Percentiles rank a stretch among this genome's conserved stretches.
Conservation (phyloP, 495 filamentous ascomycete genomes). For the Talaromyces ruber region DNA sequence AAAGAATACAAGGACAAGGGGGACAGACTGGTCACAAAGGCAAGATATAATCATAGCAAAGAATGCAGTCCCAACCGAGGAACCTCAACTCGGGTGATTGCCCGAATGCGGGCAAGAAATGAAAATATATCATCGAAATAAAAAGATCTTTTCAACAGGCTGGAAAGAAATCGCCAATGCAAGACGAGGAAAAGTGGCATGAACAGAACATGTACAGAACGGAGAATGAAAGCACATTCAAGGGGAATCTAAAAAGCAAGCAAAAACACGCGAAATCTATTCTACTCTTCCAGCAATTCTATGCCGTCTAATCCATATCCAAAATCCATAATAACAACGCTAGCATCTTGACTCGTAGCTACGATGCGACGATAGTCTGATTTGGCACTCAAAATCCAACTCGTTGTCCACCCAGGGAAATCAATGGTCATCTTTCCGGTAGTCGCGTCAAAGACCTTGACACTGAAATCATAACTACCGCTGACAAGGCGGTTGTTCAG, state of each 20-base stretch:
- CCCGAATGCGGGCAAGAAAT: not conserved
- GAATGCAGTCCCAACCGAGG: not conserved
- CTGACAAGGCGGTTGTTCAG: conserved; percentile 75
- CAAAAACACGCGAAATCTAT: conserved; percentile 5
- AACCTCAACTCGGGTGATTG: not conserved
- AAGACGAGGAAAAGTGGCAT: conserved; percentile 4
- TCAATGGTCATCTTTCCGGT: conserved; percentile 63
- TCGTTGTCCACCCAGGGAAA: conserved; percentile 84
- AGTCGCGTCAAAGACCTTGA: conserved; percentile 84
- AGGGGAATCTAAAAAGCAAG: conserved; percentile 9
- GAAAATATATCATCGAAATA: not conserved
- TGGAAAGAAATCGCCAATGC: not conserved
- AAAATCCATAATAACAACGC: conserved; percentile 83
- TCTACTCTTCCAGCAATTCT: conserved; percentile 37
- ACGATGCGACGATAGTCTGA: conserved; percentile 90
- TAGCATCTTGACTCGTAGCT: conserved; percentile 85
- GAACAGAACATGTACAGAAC: no score
- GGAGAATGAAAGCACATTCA: not conserved
- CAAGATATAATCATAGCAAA: not conserved
- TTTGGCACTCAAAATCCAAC: conserved; percentile 94
- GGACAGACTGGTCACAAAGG: not conserved
- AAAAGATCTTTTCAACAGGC: not conserved
- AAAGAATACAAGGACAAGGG: not conserved
- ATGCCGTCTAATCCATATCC: conserved; percentile 42
- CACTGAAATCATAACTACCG: conserved; percentile 87